A percentile compares a stretch with the other conserved stretches of the same genome.
phyloP scores from a whole-genome alignment of 2,329 filamentous ascomycete species.

The Fusarium aywerte region DNA sequence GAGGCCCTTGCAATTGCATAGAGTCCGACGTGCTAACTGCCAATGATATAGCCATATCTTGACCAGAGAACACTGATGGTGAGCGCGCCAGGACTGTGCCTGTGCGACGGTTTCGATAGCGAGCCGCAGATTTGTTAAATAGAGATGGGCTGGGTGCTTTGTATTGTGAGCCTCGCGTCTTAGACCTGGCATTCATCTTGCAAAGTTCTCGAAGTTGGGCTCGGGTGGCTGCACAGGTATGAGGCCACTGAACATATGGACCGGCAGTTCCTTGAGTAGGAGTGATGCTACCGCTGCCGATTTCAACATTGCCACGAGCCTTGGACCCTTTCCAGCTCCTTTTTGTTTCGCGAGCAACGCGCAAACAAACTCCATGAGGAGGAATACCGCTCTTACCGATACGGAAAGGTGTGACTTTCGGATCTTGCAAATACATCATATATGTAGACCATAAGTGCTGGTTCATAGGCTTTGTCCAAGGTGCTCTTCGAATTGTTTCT shows the following conservation, averaged over 20 bases:
- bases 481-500: conserved; percentile 60
- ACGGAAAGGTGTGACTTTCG: conserved; percentile 73
- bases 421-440: conserved; percentile 72
- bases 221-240: conserved; percentile 71
- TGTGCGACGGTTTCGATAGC: conserved; percentile 61
- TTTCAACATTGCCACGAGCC: conserved; percentile 48
- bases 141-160: conserved; percentile 66
- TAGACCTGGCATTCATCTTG: conserved; percentile 62
- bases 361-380: conserved; percentile 71
- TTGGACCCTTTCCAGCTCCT: conserved; percentile 73
- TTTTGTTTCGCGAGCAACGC: conserved; percentile 73
- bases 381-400: conserved; percentile 72
- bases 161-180: conserved; percentile 57
- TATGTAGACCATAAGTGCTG: conserved; percentile 74
- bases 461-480: conserved; percentile 74
- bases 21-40: conserved; percentile 70
- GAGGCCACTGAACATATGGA: conserved; percentile 70
- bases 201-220: conserved; percentile 72
- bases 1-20: conserved; percentile 71
- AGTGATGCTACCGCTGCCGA: conserved; percentile 65
- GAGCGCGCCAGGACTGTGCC: conserved; percentile 60
- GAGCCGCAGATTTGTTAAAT: conserved; percentile 62
- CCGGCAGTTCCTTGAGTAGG: conserved; percentile 60
- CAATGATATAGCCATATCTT: conserved; percentile 72
- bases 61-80: conserved; percentile 64